Evolutionary conservation across 257 asterid species (phyloP).

Genomic region (Jaltomata sinuosa): DNA sequence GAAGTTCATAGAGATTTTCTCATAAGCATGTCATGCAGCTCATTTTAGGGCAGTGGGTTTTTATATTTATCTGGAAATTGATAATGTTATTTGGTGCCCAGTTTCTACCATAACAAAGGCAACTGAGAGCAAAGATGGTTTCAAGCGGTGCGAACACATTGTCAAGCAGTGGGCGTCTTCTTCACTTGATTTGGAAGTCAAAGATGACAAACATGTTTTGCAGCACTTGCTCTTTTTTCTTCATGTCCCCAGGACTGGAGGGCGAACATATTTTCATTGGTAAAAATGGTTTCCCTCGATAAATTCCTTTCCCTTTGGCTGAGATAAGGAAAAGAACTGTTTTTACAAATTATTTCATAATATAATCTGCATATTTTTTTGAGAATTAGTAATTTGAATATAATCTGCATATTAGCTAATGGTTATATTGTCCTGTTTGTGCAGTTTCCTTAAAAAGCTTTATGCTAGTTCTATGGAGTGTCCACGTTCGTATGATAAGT

Average conservation of each 20-base stretch:
- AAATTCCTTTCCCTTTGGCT: background rate
- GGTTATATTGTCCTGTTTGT: background rate
- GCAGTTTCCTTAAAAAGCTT: slow-evolving; percentile 83
- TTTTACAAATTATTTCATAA: background rate
- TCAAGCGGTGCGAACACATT: slow-evolving; percentile 43
- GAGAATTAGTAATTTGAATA: too few species aligned
- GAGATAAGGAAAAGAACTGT: background rate
- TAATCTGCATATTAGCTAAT: background rate
- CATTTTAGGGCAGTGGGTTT: background rate
- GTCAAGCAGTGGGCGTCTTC: slow-evolving; percentile 88
- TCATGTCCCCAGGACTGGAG: slow-evolving; percentile 97
- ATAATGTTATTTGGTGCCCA: slow-evolving; percentile 10
- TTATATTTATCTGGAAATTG: background rate
- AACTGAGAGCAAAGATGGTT: slow-evolving; percentile 32
- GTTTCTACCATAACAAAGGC: slow-evolving; percentile 33
- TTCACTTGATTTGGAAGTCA: slow-evolving; percentile 44
- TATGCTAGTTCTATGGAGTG: slow-evolving; percentile 63
- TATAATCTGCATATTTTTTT: background rate
- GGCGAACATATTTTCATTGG: slow-evolving; percentile 91
- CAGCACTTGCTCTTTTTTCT: slow-evolving; percentile 90
- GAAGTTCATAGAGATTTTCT: background rate
- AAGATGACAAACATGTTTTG: slow-evolving; percentile 55
- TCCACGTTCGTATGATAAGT: slow-evolving; percentile 92
- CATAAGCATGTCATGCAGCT: background rate
- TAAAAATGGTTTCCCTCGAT: slow-evolving; percentile 10